These are phyloP conservation scores for Martensiomyces pterosporus DNA, from an alignment of 192 early-diverging fungal species.

Conservation along the genomic window DNA sequence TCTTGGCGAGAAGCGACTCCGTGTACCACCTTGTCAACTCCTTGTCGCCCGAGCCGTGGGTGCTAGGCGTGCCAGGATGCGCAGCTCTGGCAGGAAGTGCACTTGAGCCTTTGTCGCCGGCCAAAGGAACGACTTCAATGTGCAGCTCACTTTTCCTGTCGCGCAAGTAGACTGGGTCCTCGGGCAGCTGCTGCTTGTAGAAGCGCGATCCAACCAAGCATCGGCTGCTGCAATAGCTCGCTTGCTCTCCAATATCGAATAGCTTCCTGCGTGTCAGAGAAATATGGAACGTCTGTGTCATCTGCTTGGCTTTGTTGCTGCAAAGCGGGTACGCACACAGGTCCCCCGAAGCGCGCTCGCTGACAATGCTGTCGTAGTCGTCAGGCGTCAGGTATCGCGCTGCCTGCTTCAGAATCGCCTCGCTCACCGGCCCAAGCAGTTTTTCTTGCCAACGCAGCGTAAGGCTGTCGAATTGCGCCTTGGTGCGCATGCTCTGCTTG, in stretches of 20 bases:
- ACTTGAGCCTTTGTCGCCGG: too few relatives aligned
- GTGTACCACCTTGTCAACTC: conserved; percentile 21
- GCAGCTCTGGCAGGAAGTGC: not conserved
- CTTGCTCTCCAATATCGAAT: conserved; percentile 67
- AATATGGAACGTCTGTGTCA: conserved; percentile 56
- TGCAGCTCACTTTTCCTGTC: not conserved
- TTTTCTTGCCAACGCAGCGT: conserved; percentile 45
- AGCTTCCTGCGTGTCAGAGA: conserved; percentile 69
- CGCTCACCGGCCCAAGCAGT: conserved; percentile 18
- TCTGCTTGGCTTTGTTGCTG: conserved; percentile 12
- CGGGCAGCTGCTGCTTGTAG: conserved; percentile 63
- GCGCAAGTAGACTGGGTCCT: conserved; percentile 72
- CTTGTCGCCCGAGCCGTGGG: conserved; percentile 1
- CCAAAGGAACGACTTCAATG: too few relatives aligned
- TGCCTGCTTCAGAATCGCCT: conserved; percentile 26
- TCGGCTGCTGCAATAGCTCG: conserved; percentile 61
- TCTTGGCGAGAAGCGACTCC: conserved; percentile 26
- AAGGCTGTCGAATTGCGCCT: conserved; percentile 28
- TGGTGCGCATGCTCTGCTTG: conserved; percentile 25
- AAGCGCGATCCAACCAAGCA: conserved; percentile 74
- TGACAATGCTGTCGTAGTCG: conserved; percentile 65
- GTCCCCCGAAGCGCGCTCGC: conserved; percentile 64
- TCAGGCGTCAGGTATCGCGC: conserved; percentile 62
- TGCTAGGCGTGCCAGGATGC: not conserved
- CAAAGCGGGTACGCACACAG: conserved; percentile 87